phyloP scores from a whole-genome alignment of 768 basidiomycete species.

The Leccinum sublutescens region DNA sequence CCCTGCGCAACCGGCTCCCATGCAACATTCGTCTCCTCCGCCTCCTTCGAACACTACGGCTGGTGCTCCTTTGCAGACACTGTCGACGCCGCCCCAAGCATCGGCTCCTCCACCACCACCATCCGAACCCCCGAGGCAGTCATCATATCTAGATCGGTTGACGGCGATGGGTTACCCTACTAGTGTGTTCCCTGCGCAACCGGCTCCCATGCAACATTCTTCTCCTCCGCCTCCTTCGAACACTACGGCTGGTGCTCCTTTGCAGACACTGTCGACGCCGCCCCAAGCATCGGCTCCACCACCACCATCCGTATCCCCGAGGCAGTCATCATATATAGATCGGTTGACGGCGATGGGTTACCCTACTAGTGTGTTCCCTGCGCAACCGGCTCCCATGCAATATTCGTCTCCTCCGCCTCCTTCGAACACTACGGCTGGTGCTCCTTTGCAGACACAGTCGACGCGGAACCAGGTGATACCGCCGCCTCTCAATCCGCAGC shows the following conservation, averaged over 20 bases:
- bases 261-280: slow-evolving; percentile 14
- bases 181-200: slow-evolving; percentile 29
- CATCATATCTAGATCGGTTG: too few relatives aligned
- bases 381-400: slow-evolving; percentile 31
- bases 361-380: slow-evolving; percentile 21
- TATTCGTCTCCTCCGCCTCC: slow-evolving; percentile 20
- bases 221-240: slow-evolving; percentile 19
- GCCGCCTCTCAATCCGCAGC: slow-evolving; percentile 35
- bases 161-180: slow-evolving; percentile 11
- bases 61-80: slow-evolving; percentile 9
- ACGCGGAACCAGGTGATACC: slow-evolving; percentile 29
- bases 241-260: slow-evolving; percentile 5
- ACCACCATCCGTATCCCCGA: neutral
- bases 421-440: neutral
- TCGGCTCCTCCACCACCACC: slow-evolving; percentile 16
- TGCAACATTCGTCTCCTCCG: slow-evolving; percentile 24
- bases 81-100: slow-evolving; percentile 10
- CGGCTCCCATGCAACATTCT: slow-evolving; percentile 26
- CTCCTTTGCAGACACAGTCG: slow-evolving; percentile 13
- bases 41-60: slow-evolving; percentile 8
- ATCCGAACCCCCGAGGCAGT: too few relatives aligned
- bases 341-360: slow-evolving; percentile 9
- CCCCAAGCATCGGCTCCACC: slow-evolving; percentile 12
- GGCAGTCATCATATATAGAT: too few relatives aligned
- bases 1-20: slow-evolving; percentile 31